Evolutionary conservation across 2,329 filamentous ascomycete species (phyloP).

Genomic region (Ophiosphaerella narmari): DNA sequence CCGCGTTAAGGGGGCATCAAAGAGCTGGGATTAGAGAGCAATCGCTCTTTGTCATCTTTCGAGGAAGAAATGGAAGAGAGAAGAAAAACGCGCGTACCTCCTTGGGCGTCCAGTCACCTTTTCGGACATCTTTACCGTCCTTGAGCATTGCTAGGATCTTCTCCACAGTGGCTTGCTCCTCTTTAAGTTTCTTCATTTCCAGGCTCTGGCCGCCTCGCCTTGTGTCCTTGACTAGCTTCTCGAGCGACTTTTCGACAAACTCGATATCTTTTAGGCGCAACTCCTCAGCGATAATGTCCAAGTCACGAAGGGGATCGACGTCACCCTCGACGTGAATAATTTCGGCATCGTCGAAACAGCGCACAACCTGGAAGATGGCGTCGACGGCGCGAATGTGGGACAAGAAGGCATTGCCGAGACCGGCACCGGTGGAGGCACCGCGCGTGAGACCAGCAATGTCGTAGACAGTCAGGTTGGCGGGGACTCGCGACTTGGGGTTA

Average conservation of each 20-base stretch:
- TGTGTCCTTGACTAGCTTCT: slow-evolving; percentile 92
- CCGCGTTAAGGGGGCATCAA: slow-evolving; percentile 85
- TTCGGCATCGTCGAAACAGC: slow-evolving; percentile 98
- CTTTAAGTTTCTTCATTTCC: slow-evolving; percentile 96
- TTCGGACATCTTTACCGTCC: slow-evolving; percentile 90
- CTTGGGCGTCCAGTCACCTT: slow-evolving; percentile 86
- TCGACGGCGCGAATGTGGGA: slow-evolving; percentile 98
- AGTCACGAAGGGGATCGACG: slow-evolving; percentile 90
- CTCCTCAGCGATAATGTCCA: slow-evolving; percentile 97
- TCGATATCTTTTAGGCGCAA: slow-evolving; percentile 98
- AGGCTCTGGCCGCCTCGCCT: slow-evolving; percentile 90
- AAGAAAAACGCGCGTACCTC: slow-evolving; percentile 71
- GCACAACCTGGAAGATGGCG: slow-evolving; percentile 95
- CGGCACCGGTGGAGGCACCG: slow-evolving; percentile 94
- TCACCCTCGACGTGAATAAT: slow-evolving; percentile 99
- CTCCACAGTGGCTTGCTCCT: slow-evolving; percentile 91
- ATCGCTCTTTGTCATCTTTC: slow-evolving; percentile 98
- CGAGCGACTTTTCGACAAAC: slow-evolving; percentile 94
- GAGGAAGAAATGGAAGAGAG: slow-evolving; percentile 42
- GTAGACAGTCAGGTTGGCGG: slow-evolving; percentile 96
- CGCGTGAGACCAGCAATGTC: slow-evolving; percentile 97
- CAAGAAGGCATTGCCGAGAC: slow-evolving; percentile 96
- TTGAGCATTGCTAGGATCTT: slow-evolving; percentile 84
- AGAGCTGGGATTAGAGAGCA: slow-evolving; percentile 99
- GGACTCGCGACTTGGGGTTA: slow-evolving; percentile 96